Evolutionary conservation across 192 early-diverging fungal genomes (phyloP), one percentile per base, ranked within the genome.

Genomic region (Backusella parvicylindrica): DNA sequence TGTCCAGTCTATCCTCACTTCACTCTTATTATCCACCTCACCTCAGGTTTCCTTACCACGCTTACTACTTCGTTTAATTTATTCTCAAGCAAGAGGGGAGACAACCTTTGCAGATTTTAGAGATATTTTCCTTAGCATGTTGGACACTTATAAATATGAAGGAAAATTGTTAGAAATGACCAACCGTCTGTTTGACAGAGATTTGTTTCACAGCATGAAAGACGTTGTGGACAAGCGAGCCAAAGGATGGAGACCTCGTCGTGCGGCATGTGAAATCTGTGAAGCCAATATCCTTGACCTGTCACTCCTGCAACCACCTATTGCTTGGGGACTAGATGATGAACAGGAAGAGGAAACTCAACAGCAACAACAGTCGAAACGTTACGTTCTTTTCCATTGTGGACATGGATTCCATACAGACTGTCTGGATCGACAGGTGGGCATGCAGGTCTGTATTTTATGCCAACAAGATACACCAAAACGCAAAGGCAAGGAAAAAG

Each of bases 141-240:
- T 89, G 15, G 85, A 89, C 64, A 89, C 88, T 26, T 89, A 86
- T 74, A 88, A 88, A 78, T 89, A 89, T 64, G 88, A 89, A 80
- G 88, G 88, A 13, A 84, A 89, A 67, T 40, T 89, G 32, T 66
- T 89, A 50, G 84, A 84, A 49, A 84, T 89, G 88, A 89, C 88
- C n/a, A 87, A 87, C 49, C 81, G 84, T 32, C 70, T 89, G 6
- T 89, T 89, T 78, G 88, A 89, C 56, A 82, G 86, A 32, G 88
- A 89, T 47, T 43, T 89, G 63, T 89, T 85, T 69, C 50, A 72
- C 63, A 83, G 85, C 32, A 83, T 89, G 30, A 77, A 86, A 71
- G 75, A 84, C 36, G 80, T 89, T 63, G 84, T 86, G 13, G 82
- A 82, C 60, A 85, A 85, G 60, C 71, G 83, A 70, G 77, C 81